Evolutionary conservation across 2,329 filamentous ascomycete genomes (phyloP).

Genomic region (Phialophora chinensis): DNA sequence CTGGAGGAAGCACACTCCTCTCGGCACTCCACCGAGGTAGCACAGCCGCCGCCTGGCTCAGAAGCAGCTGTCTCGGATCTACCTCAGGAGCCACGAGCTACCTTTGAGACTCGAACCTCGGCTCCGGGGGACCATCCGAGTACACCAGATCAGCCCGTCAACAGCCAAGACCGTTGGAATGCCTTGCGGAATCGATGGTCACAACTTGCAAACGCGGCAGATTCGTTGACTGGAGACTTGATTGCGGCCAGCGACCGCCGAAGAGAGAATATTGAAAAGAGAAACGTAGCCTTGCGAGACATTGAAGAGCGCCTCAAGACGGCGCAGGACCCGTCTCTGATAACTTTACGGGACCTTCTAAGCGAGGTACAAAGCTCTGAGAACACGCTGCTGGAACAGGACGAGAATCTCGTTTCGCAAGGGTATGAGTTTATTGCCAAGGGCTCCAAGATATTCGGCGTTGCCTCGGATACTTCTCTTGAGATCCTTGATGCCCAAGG

Average conservation of each 20-base stretch:
- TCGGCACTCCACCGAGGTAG: not conserved
- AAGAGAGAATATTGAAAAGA: not conserved
- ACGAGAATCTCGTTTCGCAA: constrained; percentile 12
- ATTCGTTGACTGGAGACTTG: not conserved
- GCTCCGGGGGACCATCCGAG: not conserved
- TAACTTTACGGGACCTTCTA: constrained; percentile 1
- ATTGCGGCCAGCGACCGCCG: not conserved
- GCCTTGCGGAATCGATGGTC: constrained; percentile 10
- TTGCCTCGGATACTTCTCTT: constrained; percentile 7
- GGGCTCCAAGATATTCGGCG: constrained; percentile 20
- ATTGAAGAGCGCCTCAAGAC: not conserved
- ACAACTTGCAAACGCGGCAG: constrained; percentile 2
- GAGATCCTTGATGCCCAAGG: constrained; percentile 18
- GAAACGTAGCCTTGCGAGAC: not conserved
- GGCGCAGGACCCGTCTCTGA: not conserved
- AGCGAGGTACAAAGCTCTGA: constrained; percentile 6
- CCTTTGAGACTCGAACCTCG: not conserved
- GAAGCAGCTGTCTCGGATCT: not conserved
- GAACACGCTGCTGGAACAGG: constrained; percentile 4
- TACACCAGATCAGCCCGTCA: not conserved
- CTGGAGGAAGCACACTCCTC: not conserved
- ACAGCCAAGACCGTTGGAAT: not conserved
- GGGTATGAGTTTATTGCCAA: constrained; percentile 1
- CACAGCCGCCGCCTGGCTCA: not conserved
- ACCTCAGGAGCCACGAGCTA: not conserved